These are phyloP conservation scores for Trichophyton mentagrophytes DNA, from an alignment of 2,329 filamentous ascomycete genomes.

Conservation along the genomic window DNA sequence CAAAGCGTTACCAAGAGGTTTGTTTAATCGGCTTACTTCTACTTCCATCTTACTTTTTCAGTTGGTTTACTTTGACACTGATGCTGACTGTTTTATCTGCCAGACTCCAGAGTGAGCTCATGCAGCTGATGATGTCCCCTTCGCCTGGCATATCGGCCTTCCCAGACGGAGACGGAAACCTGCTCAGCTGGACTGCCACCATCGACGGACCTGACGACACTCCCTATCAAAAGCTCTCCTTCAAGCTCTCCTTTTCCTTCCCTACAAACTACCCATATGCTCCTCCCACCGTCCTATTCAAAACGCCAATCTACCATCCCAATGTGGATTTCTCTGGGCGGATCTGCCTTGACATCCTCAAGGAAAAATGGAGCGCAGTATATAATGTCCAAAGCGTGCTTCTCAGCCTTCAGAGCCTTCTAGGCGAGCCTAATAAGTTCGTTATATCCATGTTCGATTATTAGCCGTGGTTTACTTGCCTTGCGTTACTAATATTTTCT, in stretches of 20 bases:
- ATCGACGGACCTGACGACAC: constrained; percentile 85
- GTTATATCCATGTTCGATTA: constrained; percentile 24
- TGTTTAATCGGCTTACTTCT: constrained; percentile 10
- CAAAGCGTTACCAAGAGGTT: constrained; percentile 71
- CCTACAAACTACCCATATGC: constrained; percentile 87
- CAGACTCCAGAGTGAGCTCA: constrained; percentile 91
- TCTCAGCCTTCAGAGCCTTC: constrained; percentile 81
- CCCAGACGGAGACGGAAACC: constrained; percentile 76
- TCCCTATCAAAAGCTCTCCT: constrained; percentile 72
- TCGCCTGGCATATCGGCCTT: constrained; percentile 92
- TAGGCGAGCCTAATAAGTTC: constrained; percentile 97
- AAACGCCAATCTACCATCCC: constrained; percentile 97
- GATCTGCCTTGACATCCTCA: constrained; percentile 95
- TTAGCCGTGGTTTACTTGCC: constrained; percentile 77
- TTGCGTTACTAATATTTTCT: constrained; percentile 63
- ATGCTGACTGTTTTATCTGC: background rate
- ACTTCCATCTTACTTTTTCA: background rate
- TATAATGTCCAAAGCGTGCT: constrained; percentile 94
- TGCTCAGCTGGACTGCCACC: constrained; percentile 85
- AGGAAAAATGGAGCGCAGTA: constrained; percentile 97
- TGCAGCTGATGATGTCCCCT: constrained; percentile 94
- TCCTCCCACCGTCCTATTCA: constrained; percentile 85
- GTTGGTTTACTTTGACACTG: background rate
- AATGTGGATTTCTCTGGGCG: constrained; percentile 96
- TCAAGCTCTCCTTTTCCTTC: constrained; percentile 89